phyloP scores from a whole-genome alignment of 1,284 basidiomycete species.

The Puccinia horiana region DNA sequence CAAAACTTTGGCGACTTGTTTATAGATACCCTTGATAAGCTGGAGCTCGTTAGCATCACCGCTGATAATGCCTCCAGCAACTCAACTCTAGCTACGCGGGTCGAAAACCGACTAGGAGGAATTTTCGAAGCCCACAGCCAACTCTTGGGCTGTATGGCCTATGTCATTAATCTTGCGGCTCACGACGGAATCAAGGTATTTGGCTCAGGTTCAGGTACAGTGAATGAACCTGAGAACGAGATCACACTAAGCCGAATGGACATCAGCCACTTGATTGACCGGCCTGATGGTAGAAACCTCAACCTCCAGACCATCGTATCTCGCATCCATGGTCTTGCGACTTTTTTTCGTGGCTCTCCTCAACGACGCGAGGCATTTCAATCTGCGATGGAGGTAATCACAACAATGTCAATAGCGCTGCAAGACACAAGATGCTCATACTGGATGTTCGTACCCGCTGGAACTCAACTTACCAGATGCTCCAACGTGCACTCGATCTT shows the following conservation, averaged over 20 bases:
- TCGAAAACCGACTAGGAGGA: background rate
- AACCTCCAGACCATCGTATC: background rate
- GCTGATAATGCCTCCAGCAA: constrained; percentile 21
- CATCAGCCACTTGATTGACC: background rate
- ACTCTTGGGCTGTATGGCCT: constrained; percentile 18
- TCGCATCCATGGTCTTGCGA: background rate
- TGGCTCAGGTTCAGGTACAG: background rate
- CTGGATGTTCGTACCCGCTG: background rate
- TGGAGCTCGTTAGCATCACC: constrained; percentile 6
- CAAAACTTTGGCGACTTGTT: background rate
- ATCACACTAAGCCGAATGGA: background rate
- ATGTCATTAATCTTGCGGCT: constrained; percentile 1
- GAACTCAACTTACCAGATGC: background rate
- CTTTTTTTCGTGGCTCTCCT: background rate
- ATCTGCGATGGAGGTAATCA: background rate
- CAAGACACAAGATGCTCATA: background rate
- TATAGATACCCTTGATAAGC: background rate
- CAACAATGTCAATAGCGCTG: background rate
- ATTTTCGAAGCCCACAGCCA: background rate
- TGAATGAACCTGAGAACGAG: background rate
- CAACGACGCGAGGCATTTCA: background rate
- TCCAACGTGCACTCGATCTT: background rate
- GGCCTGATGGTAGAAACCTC: background rate
- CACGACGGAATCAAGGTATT: background rate
- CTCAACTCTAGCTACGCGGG: background rate